Evolutionary conservation across 257 asterid species (phyloP), one percentile per base, ranked within the genome.

Genomic region (Solanum appendiculatum): DNA sequence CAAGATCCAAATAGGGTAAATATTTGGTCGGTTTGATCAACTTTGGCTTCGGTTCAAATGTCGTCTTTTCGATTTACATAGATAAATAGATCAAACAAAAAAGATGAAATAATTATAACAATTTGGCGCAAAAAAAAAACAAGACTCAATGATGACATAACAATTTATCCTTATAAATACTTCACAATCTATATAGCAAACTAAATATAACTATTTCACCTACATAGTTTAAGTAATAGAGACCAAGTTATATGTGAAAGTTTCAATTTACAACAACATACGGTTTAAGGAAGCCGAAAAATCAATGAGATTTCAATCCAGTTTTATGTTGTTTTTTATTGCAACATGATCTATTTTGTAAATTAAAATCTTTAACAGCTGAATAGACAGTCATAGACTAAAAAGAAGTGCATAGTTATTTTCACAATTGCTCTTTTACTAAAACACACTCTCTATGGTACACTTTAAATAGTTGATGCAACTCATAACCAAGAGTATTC

Each of bases 61-160:
- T 63, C 4, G 0, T 63, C 8, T 63, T 63, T n/a, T 5, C 0
- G 1, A 5, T 25, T 63, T 25, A 63, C 1, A 63, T 63, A 63
- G 0, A 63, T 63, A 11, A n/a, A 63, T 63, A n/a, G 11, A 63
- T n/a, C 70, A 2, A 3, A 21, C 5, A n/a, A n/a, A 58, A 21
- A 23, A 60, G 1, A 23, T 56, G 14, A 60, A 60, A 9, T 58
- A 21, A 58, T 60, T 60, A 60, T 60, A 15, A 10, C 0, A 60
- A 60, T 0, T 4, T 60, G 33, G 31, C 33, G 0, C 16, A n/a
- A n/a, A 60, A 1, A 12, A 0, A 60, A 60, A 60, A 0, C 10
- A n/a, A n/a, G 31, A 4, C 27, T 60, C n/a, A 60, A 60, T 60
- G 33, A 60, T n/a, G 29, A 60, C 29, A 9, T 58, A 58, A 58